Conservation (phyloP, 140 eudicot species). For the Bidens hawaiensis region DNA sequence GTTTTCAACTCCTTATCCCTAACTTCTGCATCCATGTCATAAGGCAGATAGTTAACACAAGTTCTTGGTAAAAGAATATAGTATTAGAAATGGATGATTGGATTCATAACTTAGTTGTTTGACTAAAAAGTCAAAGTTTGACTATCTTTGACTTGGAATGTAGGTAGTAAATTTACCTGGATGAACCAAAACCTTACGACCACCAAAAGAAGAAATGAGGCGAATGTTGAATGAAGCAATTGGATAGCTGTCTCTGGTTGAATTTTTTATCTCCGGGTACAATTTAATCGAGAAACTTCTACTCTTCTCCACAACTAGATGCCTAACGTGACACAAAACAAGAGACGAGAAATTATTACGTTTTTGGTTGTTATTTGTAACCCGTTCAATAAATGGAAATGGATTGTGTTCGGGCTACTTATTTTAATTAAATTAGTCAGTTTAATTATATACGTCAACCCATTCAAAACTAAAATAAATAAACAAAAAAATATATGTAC, state of each 20-base stretch:
- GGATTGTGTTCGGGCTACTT: neutral
- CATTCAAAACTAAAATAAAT: neutral
- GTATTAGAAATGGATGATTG: neutral
- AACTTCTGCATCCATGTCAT: constrained; percentile 45
- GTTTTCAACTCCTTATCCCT: constrained; percentile 60
- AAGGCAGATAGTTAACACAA: neutral
- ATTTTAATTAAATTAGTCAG: neutral
- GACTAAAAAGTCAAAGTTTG: neutral
- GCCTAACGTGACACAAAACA: constrained; percentile 37
- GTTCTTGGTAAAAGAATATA: neutral
- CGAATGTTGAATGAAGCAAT: constrained; percentile 71
- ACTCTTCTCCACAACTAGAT: constrained; percentile 65
- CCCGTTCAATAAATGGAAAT: neutral
- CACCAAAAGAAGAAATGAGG: constrained; percentile 44
- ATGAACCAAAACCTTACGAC: constrained; percentile 65
- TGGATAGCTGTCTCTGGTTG: constrained; percentile 59
- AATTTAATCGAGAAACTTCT: constrained; percentile 46
- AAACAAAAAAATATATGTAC: neutral
- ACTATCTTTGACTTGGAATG: constrained; percentile 5
- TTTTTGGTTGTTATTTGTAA: neutral
- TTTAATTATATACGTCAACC: neutral
- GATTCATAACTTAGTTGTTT: neutral
- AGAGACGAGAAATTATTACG: neutral
- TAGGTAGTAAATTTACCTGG: constrained; percentile 47
- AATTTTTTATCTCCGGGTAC: constrained; percentile 63